Percentiles rank a stretch among this genome's conserved stretches.
These are phyloP conservation scores for Neoboletus subvelutipes DNA, from an alignment of 768 basidiomycete species.

Conservation along the genomic window DNA sequence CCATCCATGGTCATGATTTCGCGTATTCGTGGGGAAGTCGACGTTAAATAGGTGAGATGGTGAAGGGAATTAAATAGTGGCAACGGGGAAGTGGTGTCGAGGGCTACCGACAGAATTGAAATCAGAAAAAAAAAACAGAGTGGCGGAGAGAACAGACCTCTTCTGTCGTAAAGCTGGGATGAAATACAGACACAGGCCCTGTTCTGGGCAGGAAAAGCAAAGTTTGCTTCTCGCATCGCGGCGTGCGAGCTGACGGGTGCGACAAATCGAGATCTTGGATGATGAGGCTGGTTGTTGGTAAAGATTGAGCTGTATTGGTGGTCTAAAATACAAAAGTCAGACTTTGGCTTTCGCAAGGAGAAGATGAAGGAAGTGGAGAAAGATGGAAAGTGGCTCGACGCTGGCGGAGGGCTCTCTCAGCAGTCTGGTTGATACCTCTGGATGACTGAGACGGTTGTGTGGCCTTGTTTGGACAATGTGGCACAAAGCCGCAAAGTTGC, in stretches of 20 bases:
- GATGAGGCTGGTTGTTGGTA: not conserved
- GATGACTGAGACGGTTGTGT: slow-evolving; percentile 34
- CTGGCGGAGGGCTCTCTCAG: slow-evolving; percentile 12
- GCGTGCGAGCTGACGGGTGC: slow-evolving; percentile 19
- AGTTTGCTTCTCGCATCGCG: slow-evolving; percentile 91
- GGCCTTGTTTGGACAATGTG: slow-evolving; percentile 32
- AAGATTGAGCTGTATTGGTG: not conserved
- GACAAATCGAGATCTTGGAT: slow-evolving; percentile 21
- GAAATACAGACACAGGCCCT: slow-evolving; percentile 94
- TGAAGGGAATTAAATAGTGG: slow-evolving; percentile 92
- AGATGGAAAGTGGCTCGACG: slow-evolving; percentile 17
- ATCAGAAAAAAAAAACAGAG: slow-evolving; percentile 9
- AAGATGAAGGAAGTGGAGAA: slow-evolving; percentile 8
- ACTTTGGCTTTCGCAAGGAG: not conserved
- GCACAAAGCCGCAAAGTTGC: slow-evolving; percentile 12
- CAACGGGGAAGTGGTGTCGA: slow-evolving; percentile 55
- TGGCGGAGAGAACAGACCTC: slow-evolving; percentile 58
- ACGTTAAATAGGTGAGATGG: slow-evolving; percentile 94
- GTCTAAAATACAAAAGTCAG: not conserved
- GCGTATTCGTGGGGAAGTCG: slow-evolving; percentile 94
- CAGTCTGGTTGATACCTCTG: slow-evolving; percentile 29
- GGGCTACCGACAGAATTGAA: slow-evolving; percentile 33
- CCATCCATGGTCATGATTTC: slow-evolving; percentile 99
- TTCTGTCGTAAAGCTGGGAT: slow-evolving; percentile 89
- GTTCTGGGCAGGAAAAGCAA: slow-evolving; percentile 92